Evolutionary conservation across 139 green algal genomes (phyloP).

Genomic region (Chlorella sp.): DNA sequence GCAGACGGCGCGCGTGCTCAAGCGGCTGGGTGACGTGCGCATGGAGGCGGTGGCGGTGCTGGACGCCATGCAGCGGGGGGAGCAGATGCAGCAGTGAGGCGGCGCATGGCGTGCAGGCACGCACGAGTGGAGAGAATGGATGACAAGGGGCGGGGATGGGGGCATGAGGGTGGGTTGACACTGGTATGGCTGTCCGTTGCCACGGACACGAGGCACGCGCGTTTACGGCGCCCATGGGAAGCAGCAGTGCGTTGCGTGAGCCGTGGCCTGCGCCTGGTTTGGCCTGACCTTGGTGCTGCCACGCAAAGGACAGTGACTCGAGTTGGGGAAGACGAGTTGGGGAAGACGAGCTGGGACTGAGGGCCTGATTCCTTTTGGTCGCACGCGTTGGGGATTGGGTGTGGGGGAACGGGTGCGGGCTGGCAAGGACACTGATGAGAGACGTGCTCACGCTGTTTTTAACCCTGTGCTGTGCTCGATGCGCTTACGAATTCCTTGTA

Average conservation of each 20-base stretch:
- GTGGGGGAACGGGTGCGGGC: too few relatives aligned
- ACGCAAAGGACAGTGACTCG: too few relatives aligned
- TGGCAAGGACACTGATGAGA: too few relatives aligned
- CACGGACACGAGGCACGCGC: background rate
- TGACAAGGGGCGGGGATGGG: background rate
- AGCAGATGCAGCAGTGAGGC: background rate
- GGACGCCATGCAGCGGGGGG: background rate
- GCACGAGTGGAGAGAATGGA: background rate
- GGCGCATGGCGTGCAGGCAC: too few relatives aligned
- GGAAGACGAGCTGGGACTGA: too few relatives aligned
- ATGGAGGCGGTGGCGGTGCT: background rate
- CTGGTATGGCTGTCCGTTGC: background rate
- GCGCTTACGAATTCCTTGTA: too few relatives aligned
- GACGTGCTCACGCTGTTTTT: too few relatives aligned
- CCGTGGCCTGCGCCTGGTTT: background rate
- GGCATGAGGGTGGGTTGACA: background rate
- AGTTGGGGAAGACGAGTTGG: too few relatives aligned
- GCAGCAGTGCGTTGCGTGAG: background rate
- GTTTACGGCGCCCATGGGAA: background rate
- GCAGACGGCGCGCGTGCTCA: background rate
- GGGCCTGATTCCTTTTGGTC: too few relatives aligned
- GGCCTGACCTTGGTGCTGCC: too few relatives aligned
- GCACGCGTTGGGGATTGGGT: too few relatives aligned
- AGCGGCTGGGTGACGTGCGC: background rate
- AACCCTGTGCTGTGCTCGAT: too few relatives aligned